These are phyloP conservation scores for Thinopyrum elongatum DNA, from an alignment of 176 grass and related monocot species.

Conservation along the genomic window DNA sequence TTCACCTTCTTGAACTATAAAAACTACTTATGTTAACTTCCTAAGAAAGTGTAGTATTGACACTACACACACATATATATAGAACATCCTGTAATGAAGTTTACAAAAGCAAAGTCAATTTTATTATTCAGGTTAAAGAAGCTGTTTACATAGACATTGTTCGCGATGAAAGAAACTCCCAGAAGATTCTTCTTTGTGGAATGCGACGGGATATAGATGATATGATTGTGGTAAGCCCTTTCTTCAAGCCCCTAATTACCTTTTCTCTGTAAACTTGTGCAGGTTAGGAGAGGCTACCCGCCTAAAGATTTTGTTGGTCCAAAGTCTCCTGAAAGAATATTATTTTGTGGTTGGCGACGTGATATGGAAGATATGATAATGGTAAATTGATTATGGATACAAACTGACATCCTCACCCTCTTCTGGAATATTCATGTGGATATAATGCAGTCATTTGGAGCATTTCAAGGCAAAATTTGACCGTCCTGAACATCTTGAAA, in stretches of 20 bases:
- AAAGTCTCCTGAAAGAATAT: constrained; percentile 85
- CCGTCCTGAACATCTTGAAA: neutral
- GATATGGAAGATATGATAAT: constrained; percentile 95
- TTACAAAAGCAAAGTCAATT: constrained; percentile 52
- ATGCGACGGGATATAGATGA: constrained; percentile 87
- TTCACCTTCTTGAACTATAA: constrained; percentile 35
- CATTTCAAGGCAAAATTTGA: constrained; percentile 10
- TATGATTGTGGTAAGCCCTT: constrained; percentile 84
- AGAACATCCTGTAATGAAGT: constrained; percentile 33
- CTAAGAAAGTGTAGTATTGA: constrained; percentile 17
- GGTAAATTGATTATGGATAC: constrained; percentile 66
- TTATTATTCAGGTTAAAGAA: constrained; percentile 86
- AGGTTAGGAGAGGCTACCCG: constrained; percentile 67
- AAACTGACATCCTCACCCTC: constrained; percentile 26
- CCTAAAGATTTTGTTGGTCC: constrained; percentile 85
- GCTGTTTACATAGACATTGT: constrained; percentile 78
- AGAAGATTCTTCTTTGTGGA: constrained; percentile 91
- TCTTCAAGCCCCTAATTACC: constrained; percentile 61
- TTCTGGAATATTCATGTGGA: constrained; percentile 19
- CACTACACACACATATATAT: constrained; percentile 45
- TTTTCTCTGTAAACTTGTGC: constrained; percentile 55
- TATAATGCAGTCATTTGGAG: constrained; percentile 9
- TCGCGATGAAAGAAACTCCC: constrained; percentile 60
- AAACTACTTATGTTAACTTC: constrained; percentile 26
- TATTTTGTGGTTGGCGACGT: constrained; percentile 90